Conservation (phyloP, 805 yeast genomes). For the Candida hispaniensis region DNA sequence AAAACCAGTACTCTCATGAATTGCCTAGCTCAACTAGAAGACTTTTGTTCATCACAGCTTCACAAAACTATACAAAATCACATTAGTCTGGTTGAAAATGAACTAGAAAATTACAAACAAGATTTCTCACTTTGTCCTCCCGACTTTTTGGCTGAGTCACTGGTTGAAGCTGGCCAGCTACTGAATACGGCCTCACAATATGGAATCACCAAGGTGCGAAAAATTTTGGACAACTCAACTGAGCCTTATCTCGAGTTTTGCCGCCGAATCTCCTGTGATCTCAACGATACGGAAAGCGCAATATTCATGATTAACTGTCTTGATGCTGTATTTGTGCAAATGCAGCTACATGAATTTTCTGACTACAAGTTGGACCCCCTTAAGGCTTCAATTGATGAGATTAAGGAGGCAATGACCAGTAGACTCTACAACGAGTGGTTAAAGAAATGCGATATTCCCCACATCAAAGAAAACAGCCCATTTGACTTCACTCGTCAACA, state of each 20-base stretch:
- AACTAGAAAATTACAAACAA: slow-evolving; percentile 14
- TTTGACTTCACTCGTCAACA: slow-evolving; percentile 3
- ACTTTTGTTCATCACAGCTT: slow-evolving; percentile 33
- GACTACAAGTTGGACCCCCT: slow-evolving; percentile 26
- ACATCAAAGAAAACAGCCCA: slow-evolving; percentile 6
- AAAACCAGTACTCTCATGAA: slow-evolving; percentile 25
- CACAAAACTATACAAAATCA: slow-evolving; percentile 33
- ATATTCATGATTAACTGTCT: slow-evolving; percentile 30
- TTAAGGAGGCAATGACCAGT: slow-evolving; percentile 23
- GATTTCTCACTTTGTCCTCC: slow-evolving; percentile 49
- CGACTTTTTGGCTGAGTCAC: slow-evolving; percentile 66
- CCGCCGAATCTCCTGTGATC: slow-evolving; percentile 22
- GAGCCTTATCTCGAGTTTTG: slow-evolving; percentile 29
- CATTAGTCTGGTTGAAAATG: slow-evolving; percentile 28
- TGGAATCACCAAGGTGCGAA: slow-evolving; percentile 17
- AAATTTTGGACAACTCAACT: slow-evolving; percentile 26
- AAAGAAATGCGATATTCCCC: no score
- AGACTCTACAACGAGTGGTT: slow-evolving; percentile 23
- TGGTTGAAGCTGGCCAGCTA: slow-evolving; percentile 48
- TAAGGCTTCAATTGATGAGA: slow-evolving; percentile 23
- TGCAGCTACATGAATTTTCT: slow-evolving; percentile 27
- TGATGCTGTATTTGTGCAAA: slow-evolving; percentile 27
- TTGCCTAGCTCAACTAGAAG: slow-evolving; percentile 27
- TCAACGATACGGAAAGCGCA: slow-evolving; percentile 22
- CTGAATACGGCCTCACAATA: slow-evolving; percentile 33